Conservation (phyloP, 345 rosid genomes). For the Populus simonii region DNA sequence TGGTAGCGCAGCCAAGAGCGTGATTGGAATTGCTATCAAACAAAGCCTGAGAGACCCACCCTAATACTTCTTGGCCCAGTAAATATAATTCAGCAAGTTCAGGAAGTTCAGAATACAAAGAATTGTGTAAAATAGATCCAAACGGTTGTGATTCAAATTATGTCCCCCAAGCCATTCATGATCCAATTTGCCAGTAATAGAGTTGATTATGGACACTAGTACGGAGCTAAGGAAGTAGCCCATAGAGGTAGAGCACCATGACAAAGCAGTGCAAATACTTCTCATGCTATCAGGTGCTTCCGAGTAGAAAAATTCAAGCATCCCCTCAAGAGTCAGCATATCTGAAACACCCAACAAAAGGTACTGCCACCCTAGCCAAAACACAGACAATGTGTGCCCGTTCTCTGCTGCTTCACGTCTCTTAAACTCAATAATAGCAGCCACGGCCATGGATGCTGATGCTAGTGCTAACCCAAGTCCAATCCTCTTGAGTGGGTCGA, state of each 20-base stretch:
- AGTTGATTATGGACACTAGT: slow-evolving; percentile 36
- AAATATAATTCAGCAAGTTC: slow-evolving; percentile 38
- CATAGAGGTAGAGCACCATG: slow-evolving; percentile 56
- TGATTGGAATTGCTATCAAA: too few species aligned
- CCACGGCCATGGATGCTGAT: slow-evolving; percentile 48
- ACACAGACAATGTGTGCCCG: slow-evolving; percentile 33
- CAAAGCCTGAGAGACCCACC: too few species aligned
- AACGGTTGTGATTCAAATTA: slow-evolving; percentile 34
- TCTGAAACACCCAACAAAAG: slow-evolving; percentile 50
- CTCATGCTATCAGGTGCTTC: slow-evolving; percentile 52
- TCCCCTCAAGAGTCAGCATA: slow-evolving; percentile 56
- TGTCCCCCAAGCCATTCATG: slow-evolving; percentile 46
- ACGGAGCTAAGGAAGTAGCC: slow-evolving; percentile 55
- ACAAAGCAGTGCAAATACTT: slow-evolving; percentile 48
- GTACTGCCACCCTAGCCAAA: slow-evolving; percentile 55
- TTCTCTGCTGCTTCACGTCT: slow-evolving; percentile 30
- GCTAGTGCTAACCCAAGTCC: slow-evolving; percentile 50
- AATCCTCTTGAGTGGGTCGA: slow-evolving; percentile 42
- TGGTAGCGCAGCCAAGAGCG: too few species aligned
- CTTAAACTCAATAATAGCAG: slow-evolving; percentile 43
- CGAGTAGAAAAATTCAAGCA: slow-evolving; percentile 64
- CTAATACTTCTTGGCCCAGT: slow-evolving; percentile 33
- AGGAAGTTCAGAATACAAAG: slow-evolving; percentile 47
- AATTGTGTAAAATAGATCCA: slow-evolving; percentile 46
- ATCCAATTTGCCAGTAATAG: slow-evolving; percentile 28